Evolutionary conservation across 768 basidiomycete genomes (phyloP), one percentile per base, ranked within the genome.

Genomic region (Kwoniella sp.): DNA sequence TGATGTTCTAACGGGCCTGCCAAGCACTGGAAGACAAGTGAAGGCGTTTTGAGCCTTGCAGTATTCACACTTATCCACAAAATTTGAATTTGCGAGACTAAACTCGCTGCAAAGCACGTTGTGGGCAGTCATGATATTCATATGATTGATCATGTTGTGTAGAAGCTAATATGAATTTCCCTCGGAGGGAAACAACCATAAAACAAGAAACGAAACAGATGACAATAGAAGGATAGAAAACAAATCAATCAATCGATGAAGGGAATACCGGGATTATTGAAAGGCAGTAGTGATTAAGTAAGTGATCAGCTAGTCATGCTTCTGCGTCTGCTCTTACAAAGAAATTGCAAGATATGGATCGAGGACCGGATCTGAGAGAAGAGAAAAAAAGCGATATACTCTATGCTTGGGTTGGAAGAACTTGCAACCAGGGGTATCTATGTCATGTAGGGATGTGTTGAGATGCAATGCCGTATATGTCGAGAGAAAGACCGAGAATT

Each of bases 391-490:
- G 34, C 41, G 41, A 45, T 45, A 45, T 45, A 45, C 11, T 45
- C 41, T 45, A 45, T 45, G 41, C 41, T 45, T 37, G 34, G 41
- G n/a, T n/a, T n/a, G n/a, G 17, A 45, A 45, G 41, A 45, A 17
- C 9, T 17, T 17, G 41, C 3, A 45, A 45, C 41, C 41, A 17
- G 20, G 41, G 41, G 41, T 45, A 45, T 55, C 17, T 55, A 29
- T 54, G 23, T 54, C 29, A 55, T 22, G 54, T 17, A 17, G 34
- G 22, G 15, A n/a, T 12, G 55, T 7, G 29, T 34, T 20, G 37
- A 45, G 56, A 45, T 41, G 34, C 34, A 38, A 34, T 56, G 55
- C 55, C 34, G 38, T 30, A 38, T 41, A 31, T 28, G n/a, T 28
- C 25, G 20, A 45, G 4, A 57, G 31, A 34, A 37, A 26, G 28